These are phyloP conservation scores for Handroanthus guayacan DNA, from an alignment of 257 asterid species.

Conservation along the genomic window DNA sequence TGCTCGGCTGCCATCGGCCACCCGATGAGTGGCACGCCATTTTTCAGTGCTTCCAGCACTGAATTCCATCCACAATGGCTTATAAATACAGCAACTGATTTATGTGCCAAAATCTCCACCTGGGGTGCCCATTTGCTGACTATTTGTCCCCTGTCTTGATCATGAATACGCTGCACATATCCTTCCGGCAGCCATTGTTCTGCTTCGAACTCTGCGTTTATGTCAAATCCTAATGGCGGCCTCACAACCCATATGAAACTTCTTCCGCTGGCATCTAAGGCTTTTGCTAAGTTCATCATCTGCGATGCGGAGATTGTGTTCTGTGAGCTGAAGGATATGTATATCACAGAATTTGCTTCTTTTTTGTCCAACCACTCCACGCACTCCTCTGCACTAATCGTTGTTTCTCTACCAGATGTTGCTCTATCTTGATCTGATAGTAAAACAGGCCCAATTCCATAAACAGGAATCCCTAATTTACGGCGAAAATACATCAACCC, in stretches of 20 bases:
- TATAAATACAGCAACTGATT: conserved; percentile 51
- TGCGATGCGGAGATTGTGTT: conserved; percentile 63
- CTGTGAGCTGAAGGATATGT: conserved; percentile 65
- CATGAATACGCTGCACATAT: conserved; percentile 39
- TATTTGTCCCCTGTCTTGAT: conserved; percentile 47
- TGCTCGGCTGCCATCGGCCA: conserved; percentile 81
- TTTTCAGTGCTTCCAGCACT: conserved; percentile 56
- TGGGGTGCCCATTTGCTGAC: conserved; percentile 69
- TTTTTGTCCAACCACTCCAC: conserved; percentile 52
- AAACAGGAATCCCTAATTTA: conserved; percentile 50
- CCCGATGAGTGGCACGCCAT: conserved; percentile 59
- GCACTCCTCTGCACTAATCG: conserved; percentile 37
- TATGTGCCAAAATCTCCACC: conserved; percentile 54
- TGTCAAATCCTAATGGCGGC: conserved; percentile 63
- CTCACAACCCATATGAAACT: conserved; percentile 63
- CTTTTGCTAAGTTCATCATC: conserved; percentile 64
- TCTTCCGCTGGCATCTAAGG: conserved; percentile 48
- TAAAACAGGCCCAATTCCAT: conserved; percentile 63
- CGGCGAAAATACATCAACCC: conserved; percentile 59
- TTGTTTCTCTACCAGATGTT: conserved; percentile 32
- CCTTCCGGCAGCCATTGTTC: conserved; percentile 77
- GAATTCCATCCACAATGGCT: conserved; percentile 82
- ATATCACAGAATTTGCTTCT: conserved; percentile 49
- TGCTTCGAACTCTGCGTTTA: conserved; percentile 46
- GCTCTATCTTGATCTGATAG: conserved; percentile 36